Conservation (phyloP, 352 stramenopile genomes). For the Phytophthora vignae region DNA sequence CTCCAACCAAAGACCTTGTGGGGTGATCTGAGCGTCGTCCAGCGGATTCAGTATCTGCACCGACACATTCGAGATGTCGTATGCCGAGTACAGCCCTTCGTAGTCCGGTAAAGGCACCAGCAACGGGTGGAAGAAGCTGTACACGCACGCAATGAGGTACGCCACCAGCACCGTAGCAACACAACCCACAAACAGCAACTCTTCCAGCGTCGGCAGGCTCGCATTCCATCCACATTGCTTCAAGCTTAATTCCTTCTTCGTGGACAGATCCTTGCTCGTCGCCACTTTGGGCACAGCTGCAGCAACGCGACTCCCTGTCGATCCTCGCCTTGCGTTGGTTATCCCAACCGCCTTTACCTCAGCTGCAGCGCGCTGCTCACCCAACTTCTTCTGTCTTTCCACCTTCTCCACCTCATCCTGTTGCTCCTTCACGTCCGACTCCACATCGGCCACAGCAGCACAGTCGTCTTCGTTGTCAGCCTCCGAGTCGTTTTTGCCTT, state of each 20-base stretch:
- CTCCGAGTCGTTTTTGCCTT: neutral
- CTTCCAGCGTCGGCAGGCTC: conserved; percentile 14
- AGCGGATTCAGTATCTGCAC: conserved; percentile 42
- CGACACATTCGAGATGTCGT: conserved; percentile 58
- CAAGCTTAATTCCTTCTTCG: neutral
- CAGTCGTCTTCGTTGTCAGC: conserved; percentile 23
- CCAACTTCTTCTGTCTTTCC: neutral
- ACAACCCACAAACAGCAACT: conserved; percentile 34
- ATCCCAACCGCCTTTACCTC: conserved; percentile 1
- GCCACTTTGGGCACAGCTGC: neutral
- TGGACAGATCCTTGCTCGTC: neutral
- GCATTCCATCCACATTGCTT: neutral
- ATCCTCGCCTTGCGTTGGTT: conserved; percentile 6
- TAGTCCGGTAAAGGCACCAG: conserved; percentile 46
- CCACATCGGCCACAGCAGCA: neutral
- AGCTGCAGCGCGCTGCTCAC: neutral
- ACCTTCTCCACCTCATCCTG: conserved; percentile 5
- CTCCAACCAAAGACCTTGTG: conserved; percentile 41
- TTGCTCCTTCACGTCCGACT: neutral
- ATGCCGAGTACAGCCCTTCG: conserved; percentile 42
- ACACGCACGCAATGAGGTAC: conserved; percentile 55
- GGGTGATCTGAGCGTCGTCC: conserved; percentile 23
- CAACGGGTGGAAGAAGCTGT: conserved; percentile 53
- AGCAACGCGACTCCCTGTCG: neutral
- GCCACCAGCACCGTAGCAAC: conserved; percentile 38